A percentile compares a stretch with the other conserved stretches of the same genome.
Evolutionary conservation across 805 yeast genomes (phyloP).

Genomic region (Sugiyamaella smithiae): DNA sequence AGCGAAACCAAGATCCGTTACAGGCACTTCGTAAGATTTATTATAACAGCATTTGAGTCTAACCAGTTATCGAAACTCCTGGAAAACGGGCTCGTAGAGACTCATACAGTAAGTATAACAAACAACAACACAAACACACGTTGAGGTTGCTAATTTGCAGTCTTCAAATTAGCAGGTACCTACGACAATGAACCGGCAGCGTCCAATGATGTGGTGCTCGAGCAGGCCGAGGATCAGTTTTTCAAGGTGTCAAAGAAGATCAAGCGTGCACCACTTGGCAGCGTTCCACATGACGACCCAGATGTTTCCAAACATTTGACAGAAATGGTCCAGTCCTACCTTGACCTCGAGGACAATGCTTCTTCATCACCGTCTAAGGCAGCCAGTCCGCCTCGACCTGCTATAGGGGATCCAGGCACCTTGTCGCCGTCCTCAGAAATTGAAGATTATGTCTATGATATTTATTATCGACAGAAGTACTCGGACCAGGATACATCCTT

Average conservation of each 20-base stretch:
- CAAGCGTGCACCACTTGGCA: conserved; percentile 5
- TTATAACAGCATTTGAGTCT: background rate
- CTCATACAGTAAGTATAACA: background rate
- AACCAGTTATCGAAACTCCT: background rate
- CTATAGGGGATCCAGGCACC: background rate
- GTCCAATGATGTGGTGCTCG: conserved; percentile 20
- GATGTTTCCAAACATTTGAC: conserved; percentile 59
- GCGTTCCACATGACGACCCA: conserved; percentile 21
- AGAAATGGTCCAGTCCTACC: conserved; percentile 69
- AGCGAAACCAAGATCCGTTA: conserved; percentile 82
- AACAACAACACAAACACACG: conserved; percentile 11
- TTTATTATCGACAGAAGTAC: conserved; percentile 64
- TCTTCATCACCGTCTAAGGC: background rate
- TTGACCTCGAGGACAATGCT: conserved; percentile 38
- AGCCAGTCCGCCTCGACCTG: background rate
- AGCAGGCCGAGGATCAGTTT: conserved; percentile 5
- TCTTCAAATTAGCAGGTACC: conserved; percentile 31
- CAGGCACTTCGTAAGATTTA: conserved; percentile 56
- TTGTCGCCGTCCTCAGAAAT: conserved; percentile 26
- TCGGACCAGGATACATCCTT: conserved; percentile 40
- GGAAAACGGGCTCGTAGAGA: background rate
- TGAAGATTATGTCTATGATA: conserved; percentile 88
- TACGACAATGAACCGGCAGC: conserved; percentile 26
- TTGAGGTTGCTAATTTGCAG: conserved; percentile 11
- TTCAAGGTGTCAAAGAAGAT: conserved; percentile 9